Percentiles rank a stretch among this genome's conserved stretches.
Conservation (phyloP, 306 rosid species). For the Alnus glutinosa region DNA sequence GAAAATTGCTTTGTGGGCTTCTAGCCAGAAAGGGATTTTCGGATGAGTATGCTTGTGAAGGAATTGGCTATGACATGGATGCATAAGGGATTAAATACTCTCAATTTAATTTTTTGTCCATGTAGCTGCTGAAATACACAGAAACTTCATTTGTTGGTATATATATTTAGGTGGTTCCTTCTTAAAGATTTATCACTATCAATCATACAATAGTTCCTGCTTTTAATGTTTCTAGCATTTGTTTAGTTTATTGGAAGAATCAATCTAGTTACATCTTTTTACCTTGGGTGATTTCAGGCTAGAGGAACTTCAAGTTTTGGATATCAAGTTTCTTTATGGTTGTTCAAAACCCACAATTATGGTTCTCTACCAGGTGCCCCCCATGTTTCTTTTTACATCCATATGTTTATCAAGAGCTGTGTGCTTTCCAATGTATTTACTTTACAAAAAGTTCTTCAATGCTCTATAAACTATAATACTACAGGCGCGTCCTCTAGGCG, state of each 20-base stretch:
- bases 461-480: no score
- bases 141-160: no score
- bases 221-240: background rate
- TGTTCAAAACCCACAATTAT: conserved; percentile 95
- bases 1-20: background rate
- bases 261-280: background rate
- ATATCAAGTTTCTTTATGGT: conserved; percentile 92
- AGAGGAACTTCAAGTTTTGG: conserved; percentile 98
- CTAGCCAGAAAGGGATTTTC: conserved; percentile 11
- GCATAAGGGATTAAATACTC: conserved; percentile 8
- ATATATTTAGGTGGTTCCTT: background rate
- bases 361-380: conserved; percentile 87
- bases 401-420: conserved; percentile 16
- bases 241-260: background rate
- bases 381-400: background rate
- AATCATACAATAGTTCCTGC: background rate
- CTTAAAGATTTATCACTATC: background rate
- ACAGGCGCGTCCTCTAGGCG: no score
- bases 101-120: background rate
- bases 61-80: conserved; percentile 3
- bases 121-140: no score
- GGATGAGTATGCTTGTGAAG: conserved; percentile 12
- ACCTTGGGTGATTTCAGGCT: conserved; percentile 65
- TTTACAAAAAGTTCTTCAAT: background rate
- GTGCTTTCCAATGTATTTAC: background rate